phyloP scores from a whole-genome alignment of 805 yeast species.

The Kuraishia molischiana region DNA sequence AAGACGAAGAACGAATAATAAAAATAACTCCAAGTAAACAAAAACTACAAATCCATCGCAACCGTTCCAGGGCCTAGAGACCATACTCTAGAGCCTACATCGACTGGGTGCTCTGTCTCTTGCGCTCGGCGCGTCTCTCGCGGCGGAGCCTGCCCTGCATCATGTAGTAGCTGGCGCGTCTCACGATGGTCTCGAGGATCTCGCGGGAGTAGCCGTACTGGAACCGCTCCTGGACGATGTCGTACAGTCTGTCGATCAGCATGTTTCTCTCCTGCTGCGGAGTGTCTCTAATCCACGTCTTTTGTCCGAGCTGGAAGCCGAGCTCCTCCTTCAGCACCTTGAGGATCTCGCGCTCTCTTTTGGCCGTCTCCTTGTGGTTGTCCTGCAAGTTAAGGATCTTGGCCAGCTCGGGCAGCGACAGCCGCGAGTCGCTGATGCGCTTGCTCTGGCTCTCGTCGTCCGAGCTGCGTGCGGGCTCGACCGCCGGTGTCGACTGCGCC shows the following conservation, averaged over 20 bases:
- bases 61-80: no score
- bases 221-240: slow-evolving; percentile 34
- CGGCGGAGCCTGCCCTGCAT: slow-evolving; percentile 73
- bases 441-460: neutral
- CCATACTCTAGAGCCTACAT: no score
- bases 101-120: slow-evolving; percentile 14
- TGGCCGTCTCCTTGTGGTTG: slow-evolving; percentile 43
- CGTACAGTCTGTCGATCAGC: slow-evolving; percentile 38
- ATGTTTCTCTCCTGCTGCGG: slow-evolving; percentile 37
- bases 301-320: slow-evolving; percentile 65
- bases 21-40: no score
- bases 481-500: neutral
- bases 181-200: slow-evolving; percentile 59
- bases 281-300: slow-evolving; percentile 83
- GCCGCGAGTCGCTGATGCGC: slow-evolving; percentile 35
- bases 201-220: slow-evolving; percentile 41
- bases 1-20: no score
- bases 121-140: slow-evolving; percentile 44
- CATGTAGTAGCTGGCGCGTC: slow-evolving; percentile 72
- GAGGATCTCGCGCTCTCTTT: slow-evolving; percentile 42
- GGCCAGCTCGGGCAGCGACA: slow-evolving; percentile 48
- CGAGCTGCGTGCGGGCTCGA: neutral
- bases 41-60: no score
- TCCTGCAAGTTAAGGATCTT: slow-evolving; percentile 38
- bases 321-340: slow-evolving; percentile 44